phyloP scores from a whole-genome alignment of 495 filamentous ascomycete genomes.

The Gamarada debralockiae region DNA sequence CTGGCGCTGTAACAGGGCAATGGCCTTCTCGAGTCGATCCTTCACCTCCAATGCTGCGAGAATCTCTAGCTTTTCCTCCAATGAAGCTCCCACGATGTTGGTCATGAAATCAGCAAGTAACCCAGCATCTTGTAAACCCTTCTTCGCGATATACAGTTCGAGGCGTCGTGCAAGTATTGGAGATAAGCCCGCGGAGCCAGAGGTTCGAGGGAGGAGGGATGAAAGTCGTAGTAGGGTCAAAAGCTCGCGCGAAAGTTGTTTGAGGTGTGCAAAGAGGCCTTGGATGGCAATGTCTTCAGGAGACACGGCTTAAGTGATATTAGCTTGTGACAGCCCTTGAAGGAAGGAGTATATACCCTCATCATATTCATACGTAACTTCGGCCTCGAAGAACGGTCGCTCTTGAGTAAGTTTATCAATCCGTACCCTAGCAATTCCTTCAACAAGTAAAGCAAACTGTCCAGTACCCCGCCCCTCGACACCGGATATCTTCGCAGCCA shows the following conservation, averaged over 20 bases:
- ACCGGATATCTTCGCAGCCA: slow-evolving; percentile 76
- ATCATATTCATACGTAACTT: slow-evolving; percentile 56
- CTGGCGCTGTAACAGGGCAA: slow-evolving; percentile 76
- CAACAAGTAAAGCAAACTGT: slow-evolving; percentile 78
- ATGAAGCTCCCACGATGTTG: slow-evolving; percentile 76
- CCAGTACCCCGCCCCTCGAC: slow-evolving; percentile 76
- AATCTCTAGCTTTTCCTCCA: slow-evolving; percentile 86
- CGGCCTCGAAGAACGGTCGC: slow-evolving; percentile 81
- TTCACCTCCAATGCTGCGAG: slow-evolving; percentile 72
- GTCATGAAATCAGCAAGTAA: slow-evolving; percentile 95
- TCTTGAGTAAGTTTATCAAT: slow-evolving; percentile 73
- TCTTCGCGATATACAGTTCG: slow-evolving; percentile 77
- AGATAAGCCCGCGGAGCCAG: slow-evolving; percentile 58
- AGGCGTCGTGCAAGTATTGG: slow-evolving; percentile 81
- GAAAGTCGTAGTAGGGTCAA: slow-evolving; percentile 74
- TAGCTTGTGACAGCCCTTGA: slow-evolving; percentile 8
- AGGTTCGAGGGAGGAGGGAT: slow-evolving; percentile 62
- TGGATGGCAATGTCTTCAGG: slow-evolving; percentile 52
- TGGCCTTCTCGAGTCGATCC: slow-evolving; percentile 70
- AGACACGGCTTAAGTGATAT: slow-evolving; percentile 27
- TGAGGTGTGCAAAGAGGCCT: slow-evolving; percentile 72
- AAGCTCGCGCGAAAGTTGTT: slow-evolving; percentile 78
- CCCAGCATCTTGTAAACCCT: slow-evolving; percentile 74
- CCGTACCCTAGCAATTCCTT: slow-evolving; percentile 74
- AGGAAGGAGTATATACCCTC: slow-evolving; percentile 35